Percentiles rank a stretch among this genome's conserved stretches.
phyloP scores from a whole-genome alignment of 306 rosid genomes.

The Quercus suber region DNA sequence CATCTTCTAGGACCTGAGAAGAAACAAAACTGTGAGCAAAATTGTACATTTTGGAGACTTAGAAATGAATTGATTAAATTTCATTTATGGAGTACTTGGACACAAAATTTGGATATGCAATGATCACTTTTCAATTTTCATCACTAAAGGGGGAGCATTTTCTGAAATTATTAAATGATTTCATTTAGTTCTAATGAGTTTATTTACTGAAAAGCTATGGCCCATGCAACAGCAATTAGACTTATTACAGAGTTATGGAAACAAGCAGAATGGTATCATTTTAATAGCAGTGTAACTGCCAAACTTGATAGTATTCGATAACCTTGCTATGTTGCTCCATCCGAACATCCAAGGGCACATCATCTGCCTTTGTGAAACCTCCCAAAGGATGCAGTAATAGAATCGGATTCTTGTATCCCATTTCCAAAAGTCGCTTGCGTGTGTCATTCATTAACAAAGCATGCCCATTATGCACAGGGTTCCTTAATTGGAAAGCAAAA shows the following conservation, averaged over 20 bases:
- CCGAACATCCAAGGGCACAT: slow-evolving; percentile 95
- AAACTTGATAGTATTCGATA: slow-evolving; percentile 7
- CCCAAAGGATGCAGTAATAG: slow-evolving; percentile 95
- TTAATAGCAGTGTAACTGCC: neutral
- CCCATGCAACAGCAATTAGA: slow-evolving; percentile 2
- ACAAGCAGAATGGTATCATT: neutral
- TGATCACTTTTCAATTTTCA: neutral
- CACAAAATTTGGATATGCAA: neutral
- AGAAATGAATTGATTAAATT: neutral
- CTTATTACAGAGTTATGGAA: neutral
- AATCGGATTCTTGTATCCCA: slow-evolving; percentile 93
- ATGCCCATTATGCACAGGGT: slow-evolving; percentile 96
- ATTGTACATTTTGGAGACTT: neutral
- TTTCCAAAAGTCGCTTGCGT: slow-evolving; percentile 70
- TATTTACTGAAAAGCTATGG: neutral
- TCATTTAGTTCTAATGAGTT: neutral
- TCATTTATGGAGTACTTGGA: neutral
- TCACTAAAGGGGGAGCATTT: neutral
- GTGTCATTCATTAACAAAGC: slow-evolving; percentile 97
- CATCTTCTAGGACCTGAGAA: slow-evolving; percentile 88
- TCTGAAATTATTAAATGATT: neutral
- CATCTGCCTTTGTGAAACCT: slow-evolving; percentile 88
- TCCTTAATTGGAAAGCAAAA: slow-evolving; percentile 91
- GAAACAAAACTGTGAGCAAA: slow-evolving; percentile 14
- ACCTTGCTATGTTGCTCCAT: slow-evolving; percentile 99